Base-by-base conservation (phyloP, 306 rosid genomes). In the Cyamopsis tetragonoloba region DNA sequence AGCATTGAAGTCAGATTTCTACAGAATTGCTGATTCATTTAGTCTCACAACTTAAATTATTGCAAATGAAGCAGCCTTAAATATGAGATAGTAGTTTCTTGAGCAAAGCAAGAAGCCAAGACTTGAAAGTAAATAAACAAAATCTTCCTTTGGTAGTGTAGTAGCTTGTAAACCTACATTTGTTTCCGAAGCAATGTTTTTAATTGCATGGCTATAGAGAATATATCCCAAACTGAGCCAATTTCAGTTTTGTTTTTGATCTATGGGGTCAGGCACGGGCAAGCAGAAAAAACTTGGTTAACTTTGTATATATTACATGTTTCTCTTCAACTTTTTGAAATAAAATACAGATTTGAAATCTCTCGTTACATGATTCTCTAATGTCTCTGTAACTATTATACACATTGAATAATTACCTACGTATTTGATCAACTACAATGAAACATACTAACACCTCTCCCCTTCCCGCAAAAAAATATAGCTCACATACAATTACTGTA, bases 1-100 rank as follows among this genome's bases (percentile, higher is more conserved):
- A 4, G 39, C 26, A 4, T 72, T 90, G 65, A 76, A 90, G 79
- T 78, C 80, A 0, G 85, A 74, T 54, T 86, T 93, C 75, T 76
- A 82, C 22, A 51, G 20, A 39, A 88, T 90, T 57, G 95, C 96
- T 9, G 53, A 80, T 55, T 93, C 97, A 2, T 91, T 88, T 72
- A 76, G 39, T 37, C 86, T 91, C 82, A 77, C 79, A 18, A 22
- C 81, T 65, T 79, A 67, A n/a, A 74, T 39, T 27, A 31, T 26
- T 66, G 22, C 5, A 48, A 19, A 26, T n/a, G 19, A 19, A 71
- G n/a, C n/a, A n/a, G n/a, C n/a, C 50, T 63, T 54, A 3, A 12
- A 12, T 23, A 4, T 13, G 27, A 32, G 34, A 46, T 14, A 43
- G 30, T 51, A 13, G 39, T 22, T 22, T 10, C 54, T 8, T 2